Conservation (phyloP, 179 eudicot species). For the Carnegiea gigantea region DNA sequence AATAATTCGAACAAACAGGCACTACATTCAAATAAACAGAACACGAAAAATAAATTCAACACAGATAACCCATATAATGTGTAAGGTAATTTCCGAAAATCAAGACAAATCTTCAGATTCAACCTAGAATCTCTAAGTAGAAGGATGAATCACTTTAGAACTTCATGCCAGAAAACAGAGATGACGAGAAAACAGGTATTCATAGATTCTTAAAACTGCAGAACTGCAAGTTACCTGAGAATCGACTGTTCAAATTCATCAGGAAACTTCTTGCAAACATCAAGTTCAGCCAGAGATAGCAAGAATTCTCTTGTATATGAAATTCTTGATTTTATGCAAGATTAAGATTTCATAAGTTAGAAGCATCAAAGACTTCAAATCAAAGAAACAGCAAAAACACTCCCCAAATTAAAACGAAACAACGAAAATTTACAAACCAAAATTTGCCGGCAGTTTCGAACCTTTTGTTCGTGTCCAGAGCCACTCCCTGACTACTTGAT, state of each 20-base stretch:
- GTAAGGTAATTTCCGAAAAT: too few relatives aligned
- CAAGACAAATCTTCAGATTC: too few relatives aligned
- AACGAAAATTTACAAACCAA: conserved; percentile 19
- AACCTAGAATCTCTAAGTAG: too few relatives aligned
- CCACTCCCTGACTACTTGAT: conserved; percentile 10
- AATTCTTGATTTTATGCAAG: conserved; percentile 22
- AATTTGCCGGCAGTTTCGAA: neutral
- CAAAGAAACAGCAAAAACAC: neutral
- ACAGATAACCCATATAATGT: too few relatives aligned
- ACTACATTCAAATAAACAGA: too few relatives aligned
- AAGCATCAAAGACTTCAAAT: neutral
- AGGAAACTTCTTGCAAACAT: conserved; percentile 22
- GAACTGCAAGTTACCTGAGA: conserved; percentile 20
- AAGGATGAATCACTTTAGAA: neutral
- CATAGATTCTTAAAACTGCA: neutral
- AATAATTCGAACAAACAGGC: too few relatives aligned
- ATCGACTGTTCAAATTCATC: conserved; percentile 19
- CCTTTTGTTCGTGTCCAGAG: neutral
- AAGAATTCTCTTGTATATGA: conserved; percentile 23
- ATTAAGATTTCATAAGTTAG: neutral
- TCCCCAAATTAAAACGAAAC: neutral
- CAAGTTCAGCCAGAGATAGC: conserved; percentile 25
- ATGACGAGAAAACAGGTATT: neutral
- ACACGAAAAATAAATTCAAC: too few relatives aligned
- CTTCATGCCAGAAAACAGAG: neutral